phyloP scores from a whole-genome alignment of 768 basidiomycete genomes.

The Megacollybia marginata region DNA sequence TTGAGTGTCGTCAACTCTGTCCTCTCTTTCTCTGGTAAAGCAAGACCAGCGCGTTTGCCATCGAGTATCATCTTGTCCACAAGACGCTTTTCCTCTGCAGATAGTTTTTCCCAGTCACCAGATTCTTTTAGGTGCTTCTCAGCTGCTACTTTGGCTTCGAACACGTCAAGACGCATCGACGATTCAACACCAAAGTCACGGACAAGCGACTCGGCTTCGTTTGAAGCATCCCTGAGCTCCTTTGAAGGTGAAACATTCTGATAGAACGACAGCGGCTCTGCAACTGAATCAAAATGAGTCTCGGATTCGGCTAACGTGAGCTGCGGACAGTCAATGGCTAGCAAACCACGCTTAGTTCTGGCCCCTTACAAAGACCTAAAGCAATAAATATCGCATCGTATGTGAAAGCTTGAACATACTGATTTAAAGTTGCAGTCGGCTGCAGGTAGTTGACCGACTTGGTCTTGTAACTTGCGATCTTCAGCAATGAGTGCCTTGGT shows the following conservation, averaged over 20 bases:
- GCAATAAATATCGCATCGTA: slow-evolving; percentile 2
- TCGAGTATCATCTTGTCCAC: slow-evolving; percentile 79
- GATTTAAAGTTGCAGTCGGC: slow-evolving; percentile 60
- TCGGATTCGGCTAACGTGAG: slow-evolving; percentile 54
- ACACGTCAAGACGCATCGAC: slow-evolving; percentile 79
- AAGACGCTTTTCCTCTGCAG: slow-evolving; percentile 64
- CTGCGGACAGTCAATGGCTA: slow-evolving; percentile 29
- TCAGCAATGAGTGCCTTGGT: slow-evolving; percentile 53
- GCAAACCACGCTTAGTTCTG: slow-evolving; percentile 3
- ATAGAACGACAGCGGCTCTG: slow-evolving; percentile 68
- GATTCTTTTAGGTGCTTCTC: slow-evolving; percentile 60
- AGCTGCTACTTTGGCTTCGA: slow-evolving; percentile 61
- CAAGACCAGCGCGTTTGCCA: slow-evolving; percentile 74
- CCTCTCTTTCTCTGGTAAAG: slow-evolving; percentile 56
- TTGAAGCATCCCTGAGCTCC: slow-evolving; percentile 76
- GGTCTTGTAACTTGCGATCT: slow-evolving; percentile 49
- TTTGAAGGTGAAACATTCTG: slow-evolving; percentile 74
- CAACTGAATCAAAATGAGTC: slow-evolving; percentile 38
- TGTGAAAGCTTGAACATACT: slow-evolving; percentile 30
- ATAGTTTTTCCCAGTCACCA: slow-evolving; percentile 54
- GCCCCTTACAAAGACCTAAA: slow-evolving; percentile 68
- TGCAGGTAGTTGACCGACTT: slow-evolving; percentile 47
- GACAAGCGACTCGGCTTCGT: slow-evolving; percentile 60
- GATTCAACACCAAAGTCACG: slow-evolving; percentile 70
- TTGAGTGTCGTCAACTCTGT: slow-evolving; percentile 50